Base-by-base conservation (phyloP, 257 asterid genomes). In the Linderniella brevidens region DNA sequence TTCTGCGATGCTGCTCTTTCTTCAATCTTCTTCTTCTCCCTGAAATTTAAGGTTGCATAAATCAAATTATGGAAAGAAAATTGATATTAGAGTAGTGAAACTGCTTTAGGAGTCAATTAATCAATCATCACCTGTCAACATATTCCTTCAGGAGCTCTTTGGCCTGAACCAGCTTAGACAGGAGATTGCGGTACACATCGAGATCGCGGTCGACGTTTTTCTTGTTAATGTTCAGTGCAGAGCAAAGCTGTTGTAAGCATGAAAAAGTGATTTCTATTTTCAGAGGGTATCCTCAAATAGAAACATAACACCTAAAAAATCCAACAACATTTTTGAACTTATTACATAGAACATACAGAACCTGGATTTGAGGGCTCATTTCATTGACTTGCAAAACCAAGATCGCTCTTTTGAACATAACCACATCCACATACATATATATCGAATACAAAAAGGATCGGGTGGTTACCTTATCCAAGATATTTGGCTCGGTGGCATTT, bases 101-200 rank as follows among this genome's bases (percentile, higher is more conserved):
- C 5, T n/a, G n/a, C n/a, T 18, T 13, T 16, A 32, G 14, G 56
- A 35, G 19, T 16, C 6, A 44, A 46, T 54, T 39, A 61, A 47
- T 44, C 52, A 56, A 56, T 74, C 19, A 83, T 73, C 41, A 90
- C 98, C 96, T 85, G 63, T 72, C 94, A 7, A 85, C 79, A 18
- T 90, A 90, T 67, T 90, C 99, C 70, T 67, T 81, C 53, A 85
- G 53, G 46, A 90, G 71, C 67, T 90, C 99, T 69, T 90, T 90
- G 11, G 99, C 96, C 71, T 90, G 99, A 63, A 90, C 96, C 71
- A 90, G 88, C 71, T 85, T 90, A 42, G 99, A 73, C 29, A 88
- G 94, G 62, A 79, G 72, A 73, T 83, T 87, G 72, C 96, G 92
- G 64, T 85, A 90, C 60, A 85, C 83, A 57, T 85, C 96, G 58